Evolutionary conservation across 768 basidiomycete genomes (phyloP).

Genomic region (Serendipita sp.): DNA sequence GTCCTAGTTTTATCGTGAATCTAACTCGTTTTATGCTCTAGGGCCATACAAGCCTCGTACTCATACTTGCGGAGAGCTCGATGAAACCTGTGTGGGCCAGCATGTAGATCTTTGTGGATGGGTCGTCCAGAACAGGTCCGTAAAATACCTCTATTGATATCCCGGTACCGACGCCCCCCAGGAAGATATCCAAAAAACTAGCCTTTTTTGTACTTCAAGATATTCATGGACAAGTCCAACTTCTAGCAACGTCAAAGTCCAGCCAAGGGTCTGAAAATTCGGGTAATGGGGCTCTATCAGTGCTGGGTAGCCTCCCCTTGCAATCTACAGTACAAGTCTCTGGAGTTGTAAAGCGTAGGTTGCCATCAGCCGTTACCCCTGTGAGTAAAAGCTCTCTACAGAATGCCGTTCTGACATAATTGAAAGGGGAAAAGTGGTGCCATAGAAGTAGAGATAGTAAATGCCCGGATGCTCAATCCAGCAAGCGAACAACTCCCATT

Average conservation of each 20-base stretch:
- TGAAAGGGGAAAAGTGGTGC: slow-evolving; percentile 46
- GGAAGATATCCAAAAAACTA: slow-evolving; percentile 47
- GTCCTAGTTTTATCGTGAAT: neutral
- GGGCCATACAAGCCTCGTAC: slow-evolving; percentile 45
- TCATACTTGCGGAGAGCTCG: slow-evolving; percentile 47
- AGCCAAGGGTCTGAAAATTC: neutral
- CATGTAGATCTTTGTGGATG: slow-evolving; percentile 63
- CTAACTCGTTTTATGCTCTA: slow-evolving; percentile 14
- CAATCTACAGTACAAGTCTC: slow-evolving; percentile 12
- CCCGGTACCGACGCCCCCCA: slow-evolving; percentile 15
- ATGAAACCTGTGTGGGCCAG: slow-evolving; percentile 32
- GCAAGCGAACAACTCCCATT: slow-evolving; percentile 63
- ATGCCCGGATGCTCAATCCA: slow-evolving; percentile 62
- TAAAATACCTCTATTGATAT: neutral
- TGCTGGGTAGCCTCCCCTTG: neutral
- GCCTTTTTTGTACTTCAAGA: slow-evolving; percentile 83
- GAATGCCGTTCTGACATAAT: slow-evolving; percentile 12
- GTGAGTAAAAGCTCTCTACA: slow-evolving; percentile 7
- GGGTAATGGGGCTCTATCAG: neutral
- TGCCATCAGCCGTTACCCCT: slow-evolving; percentile 33
- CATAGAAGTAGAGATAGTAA: slow-evolving; percentile 62
- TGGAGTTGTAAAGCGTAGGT: slow-evolving; percentile 39
- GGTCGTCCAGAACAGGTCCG: slow-evolving; percentile 68
- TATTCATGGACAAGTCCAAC: slow-evolving; percentile 58
- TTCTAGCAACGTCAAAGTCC: slow-evolving; percentile 31